phyloP scores from a whole-genome alignment of 345 rosid species.

The Atalantia buxifolia region DNA sequence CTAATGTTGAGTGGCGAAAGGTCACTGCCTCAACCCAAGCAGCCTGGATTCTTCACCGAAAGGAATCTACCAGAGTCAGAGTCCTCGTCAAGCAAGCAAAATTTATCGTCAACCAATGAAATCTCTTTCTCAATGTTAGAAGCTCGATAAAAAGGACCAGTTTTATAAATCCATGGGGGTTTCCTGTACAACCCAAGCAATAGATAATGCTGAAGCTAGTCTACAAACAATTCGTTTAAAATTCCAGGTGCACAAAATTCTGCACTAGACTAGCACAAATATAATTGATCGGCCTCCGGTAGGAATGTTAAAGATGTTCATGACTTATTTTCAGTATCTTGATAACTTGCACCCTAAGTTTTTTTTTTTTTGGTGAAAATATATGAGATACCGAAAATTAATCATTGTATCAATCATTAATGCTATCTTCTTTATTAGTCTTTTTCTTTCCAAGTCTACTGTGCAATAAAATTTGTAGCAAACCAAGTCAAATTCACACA shows the following conservation, averaged over 20 bases:
- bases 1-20: slow-evolving; percentile 14
- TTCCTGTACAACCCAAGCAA: background rate
- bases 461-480: too few relatives aligned
- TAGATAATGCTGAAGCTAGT: background rate
- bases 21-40: slow-evolving; percentile 9
- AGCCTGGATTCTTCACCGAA: slow-evolving; percentile 25
- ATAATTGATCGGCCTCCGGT: background rate
- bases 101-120: slow-evolving; percentile 1
- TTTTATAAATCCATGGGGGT: background rate
- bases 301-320: background rate
- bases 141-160: background rate
- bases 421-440: too few relatives aligned
- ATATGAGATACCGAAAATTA: background rate
- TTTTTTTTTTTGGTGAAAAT: background rate
- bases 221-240: background rate
- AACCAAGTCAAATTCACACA: too few relatives aligned
- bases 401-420: background rate
- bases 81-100: slow-evolving; percentile 6
- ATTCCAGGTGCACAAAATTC: background rate
- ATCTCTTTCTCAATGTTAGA: background rate
- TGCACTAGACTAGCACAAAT: background rate
- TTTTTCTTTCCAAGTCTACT: too few relatives aligned
- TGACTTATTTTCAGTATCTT: too few relatives aligned
- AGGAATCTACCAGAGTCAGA: slow-evolving; percentile 6
- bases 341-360: background rate